Evolutionary conservation across 176 grass and related monocot species (phyloP).

Genomic region (Bothriochloa decipiens): DNA sequence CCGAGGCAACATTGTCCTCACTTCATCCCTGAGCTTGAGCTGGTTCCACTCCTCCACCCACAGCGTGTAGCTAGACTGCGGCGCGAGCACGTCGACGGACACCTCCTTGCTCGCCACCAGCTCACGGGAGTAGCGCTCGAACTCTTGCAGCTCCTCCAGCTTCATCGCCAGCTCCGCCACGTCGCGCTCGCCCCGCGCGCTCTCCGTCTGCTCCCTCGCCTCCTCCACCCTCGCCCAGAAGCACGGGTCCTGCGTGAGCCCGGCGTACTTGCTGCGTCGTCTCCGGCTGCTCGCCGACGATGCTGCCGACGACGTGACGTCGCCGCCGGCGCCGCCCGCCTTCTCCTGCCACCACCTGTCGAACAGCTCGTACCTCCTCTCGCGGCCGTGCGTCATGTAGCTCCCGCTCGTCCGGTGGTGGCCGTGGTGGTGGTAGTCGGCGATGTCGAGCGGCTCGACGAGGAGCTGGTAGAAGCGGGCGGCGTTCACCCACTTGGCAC

Average conservation of each 20-base stretch:
- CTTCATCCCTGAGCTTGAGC: conserved; percentile 59
- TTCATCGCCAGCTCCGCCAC: conserved; percentile 19
- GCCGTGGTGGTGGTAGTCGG: conserved; percentile 69
- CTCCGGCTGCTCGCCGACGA: not conserved
- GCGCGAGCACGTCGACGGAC: conserved; percentile 78
- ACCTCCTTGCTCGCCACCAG: conserved; percentile 82
- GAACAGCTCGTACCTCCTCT: conserved; percentile 80
- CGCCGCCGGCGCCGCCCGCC: not conserved
- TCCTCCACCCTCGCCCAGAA: conserved; percentile 96
- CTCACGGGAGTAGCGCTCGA: conserved; percentile 66
- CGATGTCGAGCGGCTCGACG: conserved; percentile 92
- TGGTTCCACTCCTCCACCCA: conserved; percentile 78
- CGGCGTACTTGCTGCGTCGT: conserved; percentile 79
- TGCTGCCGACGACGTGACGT: not conserved
- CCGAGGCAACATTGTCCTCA: conserved; percentile 37
- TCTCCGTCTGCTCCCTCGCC: conserved; percentile 58
- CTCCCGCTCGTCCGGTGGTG: conserved; percentile 59
- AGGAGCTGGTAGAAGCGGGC: conserved; percentile 93
- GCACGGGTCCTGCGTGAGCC: conserved; percentile 90
- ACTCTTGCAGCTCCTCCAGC: conserved; percentile 51
- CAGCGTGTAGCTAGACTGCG: conserved; percentile 77
- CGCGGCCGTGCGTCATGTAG: conserved; percentile 80
- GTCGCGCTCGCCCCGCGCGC: conserved; percentile 40
- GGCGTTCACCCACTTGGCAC: conserved; percentile 94
- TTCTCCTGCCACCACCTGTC: conserved; percentile 86